Conservation (phyloP, 805 yeast genomes). For the Kluyveromyces starmeri region DNA sequence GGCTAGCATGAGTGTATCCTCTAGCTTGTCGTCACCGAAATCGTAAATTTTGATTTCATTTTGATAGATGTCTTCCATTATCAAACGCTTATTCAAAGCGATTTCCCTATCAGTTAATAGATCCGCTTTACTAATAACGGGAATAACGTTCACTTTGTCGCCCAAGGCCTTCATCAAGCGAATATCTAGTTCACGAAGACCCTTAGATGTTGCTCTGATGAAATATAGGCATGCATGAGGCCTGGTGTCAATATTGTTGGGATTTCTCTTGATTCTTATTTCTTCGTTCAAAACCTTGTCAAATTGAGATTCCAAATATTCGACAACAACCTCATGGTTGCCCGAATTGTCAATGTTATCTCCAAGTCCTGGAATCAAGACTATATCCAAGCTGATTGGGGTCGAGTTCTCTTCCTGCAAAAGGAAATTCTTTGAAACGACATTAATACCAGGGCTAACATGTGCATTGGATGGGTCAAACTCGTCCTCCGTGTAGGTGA, state of each 20-base stretch:
- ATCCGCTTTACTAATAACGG: slow-evolving; percentile 77
- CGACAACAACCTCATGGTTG: slow-evolving; percentile 41
- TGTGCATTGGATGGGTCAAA: slow-evolving; percentile 30
- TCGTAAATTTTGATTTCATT: slow-evolving; percentile 60
- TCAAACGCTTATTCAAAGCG: slow-evolving; percentile 40
- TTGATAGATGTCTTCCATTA: slow-evolving; percentile 47
- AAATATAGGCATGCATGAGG: slow-evolving; percentile 76
- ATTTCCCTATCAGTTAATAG: slow-evolving; percentile 62
- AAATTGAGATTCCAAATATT: slow-evolving; percentile 61
- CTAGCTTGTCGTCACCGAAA: slow-evolving; percentile 50
- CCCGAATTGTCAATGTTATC: slow-evolving; percentile 58
- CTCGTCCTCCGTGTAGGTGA: slow-evolving; percentile 17
- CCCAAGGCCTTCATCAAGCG: slow-evolving; percentile 61
- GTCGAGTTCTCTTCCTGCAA: slow-evolving; percentile 50
- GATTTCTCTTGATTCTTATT: slow-evolving; percentile 62
- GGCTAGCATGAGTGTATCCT: slow-evolving; percentile 11
- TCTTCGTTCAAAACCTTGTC: slow-evolving; percentile 69
- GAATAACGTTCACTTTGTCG: slow-evolving; percentile 70
- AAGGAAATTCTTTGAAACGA: slow-evolving; percentile 44
- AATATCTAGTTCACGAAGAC: slow-evolving; percentile 42
- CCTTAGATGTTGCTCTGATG: slow-evolving; percentile 51
- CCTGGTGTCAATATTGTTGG: slow-evolving; percentile 60
- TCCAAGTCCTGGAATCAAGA: slow-evolving; percentile 70
- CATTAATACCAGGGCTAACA: slow-evolving; percentile 30
- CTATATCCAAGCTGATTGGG: slow-evolving; percentile 45